A percentile compares a stretch with the other conserved stretches of the same genome.
Evolutionary conservation across 345 rosid genomes (phyloP).

Genomic region (rapeseed (Brassica napus)): Da-Ae NC_063446.1:38775501-38776000

Average conservation of each 20-base stretch:
- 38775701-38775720: conserved; percentile 34
- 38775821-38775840: not conserved
- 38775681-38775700: conserved; percentile 41
- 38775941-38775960: not conserved
- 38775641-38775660: conserved; percentile 42
- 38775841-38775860: not conserved
- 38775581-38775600: not conserved
- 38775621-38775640: not conserved
- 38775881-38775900: conserved; percentile 21
- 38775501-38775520: conserved; percentile 9
- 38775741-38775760: conserved; percentile 14
- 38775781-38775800: not conserved
- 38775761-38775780: conserved; percentile 12
- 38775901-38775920: conserved; percentile 31
- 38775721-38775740: conserved; percentile 36
- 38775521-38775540: conserved; percentile 17
- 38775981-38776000: not conserved
- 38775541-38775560: conserved; percentile 46
- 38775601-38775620: not conserved
- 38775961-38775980: not conserved
- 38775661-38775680: not conserved
- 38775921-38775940: not conserved
- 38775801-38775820: conserved; percentile 11
- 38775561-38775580: not conserved
- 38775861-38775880: not conserved